Evolutionary conservation across 495 filamentous ascomycete species (phyloP).

Genomic region (Schizothecium vesticola): DNA sequence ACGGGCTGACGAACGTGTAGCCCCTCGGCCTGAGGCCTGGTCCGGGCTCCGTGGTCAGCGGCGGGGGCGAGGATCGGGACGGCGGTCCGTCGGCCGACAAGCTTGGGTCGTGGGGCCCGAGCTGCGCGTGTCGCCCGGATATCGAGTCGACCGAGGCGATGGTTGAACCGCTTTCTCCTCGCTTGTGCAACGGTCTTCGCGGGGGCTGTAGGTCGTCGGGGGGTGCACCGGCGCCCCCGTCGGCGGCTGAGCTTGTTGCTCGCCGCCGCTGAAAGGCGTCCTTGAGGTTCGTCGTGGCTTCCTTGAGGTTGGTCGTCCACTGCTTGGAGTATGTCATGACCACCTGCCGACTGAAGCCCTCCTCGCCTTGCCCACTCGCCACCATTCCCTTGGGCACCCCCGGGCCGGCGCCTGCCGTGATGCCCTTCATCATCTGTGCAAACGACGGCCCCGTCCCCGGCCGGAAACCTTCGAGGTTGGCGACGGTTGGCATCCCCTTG

Average conservation of each 20-base stretch:
- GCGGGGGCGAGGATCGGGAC: conserved; percentile 3
- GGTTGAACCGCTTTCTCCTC: conserved; percentile 32
- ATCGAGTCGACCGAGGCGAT: conserved; percentile 34
- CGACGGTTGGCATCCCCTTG: conserved; percentile 37
- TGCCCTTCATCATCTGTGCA: conserved; percentile 12
- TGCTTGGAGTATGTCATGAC: conserved; percentile 46
- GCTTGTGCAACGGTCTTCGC: conserved; percentile 19
- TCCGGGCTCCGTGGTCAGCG: conserved; percentile 38
- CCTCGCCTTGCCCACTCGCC: conserved; percentile 7
- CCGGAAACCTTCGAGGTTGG: conserved; percentile 28
- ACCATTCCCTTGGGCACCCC: not conserved
- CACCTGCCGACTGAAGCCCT: conserved; percentile 45
- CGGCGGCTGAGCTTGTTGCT: conserved; percentile 15
- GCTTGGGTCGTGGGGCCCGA: not conserved
- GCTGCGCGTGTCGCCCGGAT: conserved; percentile 18
- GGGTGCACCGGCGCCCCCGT: conserved; percentile 8
- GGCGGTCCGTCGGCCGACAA: not conserved
- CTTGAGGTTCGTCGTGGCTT: conserved; percentile 36
- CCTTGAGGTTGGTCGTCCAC: conserved; percentile 36
- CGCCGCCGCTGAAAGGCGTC: conserved; percentile 34
- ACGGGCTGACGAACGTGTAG: conserved; percentile 73
- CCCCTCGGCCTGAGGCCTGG: conserved; percentile 43
- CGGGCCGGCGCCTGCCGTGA: conserved; percentile 1
- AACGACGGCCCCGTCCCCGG: conserved; percentile 29
- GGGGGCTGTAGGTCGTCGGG: conserved; percentile 18